These are phyloP conservation scores for Paramecium pentaurelia DNA, from an alignment of 73 alveolate genomes.

Conservation along the genomic window DNA sequence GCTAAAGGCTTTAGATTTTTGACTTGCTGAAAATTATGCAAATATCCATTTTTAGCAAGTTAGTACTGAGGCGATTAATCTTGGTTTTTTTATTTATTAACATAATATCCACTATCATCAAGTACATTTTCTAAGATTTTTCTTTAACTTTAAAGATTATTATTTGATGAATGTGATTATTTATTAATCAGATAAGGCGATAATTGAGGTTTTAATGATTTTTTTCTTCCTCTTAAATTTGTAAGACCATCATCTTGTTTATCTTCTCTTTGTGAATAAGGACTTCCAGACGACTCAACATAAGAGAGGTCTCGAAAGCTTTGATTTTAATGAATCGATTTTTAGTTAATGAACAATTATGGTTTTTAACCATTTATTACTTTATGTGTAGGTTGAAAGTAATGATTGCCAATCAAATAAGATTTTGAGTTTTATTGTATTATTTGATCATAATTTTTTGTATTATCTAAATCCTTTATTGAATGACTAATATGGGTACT, in stretches of 20 bases:
- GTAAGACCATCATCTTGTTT: not conserved
- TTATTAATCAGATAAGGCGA: not conserved
- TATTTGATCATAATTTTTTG: not conserved
- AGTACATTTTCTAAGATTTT: not conserved
- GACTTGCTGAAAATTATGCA: not conserved
- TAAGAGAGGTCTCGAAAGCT: not conserved
- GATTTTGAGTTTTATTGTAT: not conserved
- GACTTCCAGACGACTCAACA: not conserved
- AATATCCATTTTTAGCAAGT: not conserved
- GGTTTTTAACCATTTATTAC: not conserved
- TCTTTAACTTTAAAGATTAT: not conserved
- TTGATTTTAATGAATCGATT: not conserved
- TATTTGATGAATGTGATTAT: not conserved
- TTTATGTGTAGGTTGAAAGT: not conserved
- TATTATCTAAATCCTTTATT: not conserved
- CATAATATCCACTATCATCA: not conserved
- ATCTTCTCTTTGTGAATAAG: not conserved
- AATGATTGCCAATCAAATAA: not conserved
- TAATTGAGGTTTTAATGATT: not conserved
- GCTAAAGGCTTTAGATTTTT: not conserved
- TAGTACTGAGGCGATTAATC: not conserved
- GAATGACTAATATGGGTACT: not conserved
- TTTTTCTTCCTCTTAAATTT: not conserved
- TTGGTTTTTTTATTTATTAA: not conserved
- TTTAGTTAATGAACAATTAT: not conserved